These are phyloP conservation scores for Arxiozyma telluris DNA, from an alignment of 1,139 yeast genomes.

Conservation along the genomic window DNA sequence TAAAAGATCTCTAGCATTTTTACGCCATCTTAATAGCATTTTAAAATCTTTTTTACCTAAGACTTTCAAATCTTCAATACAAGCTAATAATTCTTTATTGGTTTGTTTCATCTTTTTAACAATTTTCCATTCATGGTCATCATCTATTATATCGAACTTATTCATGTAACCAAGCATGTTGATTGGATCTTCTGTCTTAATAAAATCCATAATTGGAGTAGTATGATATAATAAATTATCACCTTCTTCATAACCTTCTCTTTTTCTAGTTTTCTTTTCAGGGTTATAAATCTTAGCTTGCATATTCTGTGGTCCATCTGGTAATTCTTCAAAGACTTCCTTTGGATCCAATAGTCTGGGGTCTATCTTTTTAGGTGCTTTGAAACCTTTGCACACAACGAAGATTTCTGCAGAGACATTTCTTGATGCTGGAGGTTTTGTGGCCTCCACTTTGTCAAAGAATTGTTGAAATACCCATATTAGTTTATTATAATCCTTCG, in stretches of 20 bases:
- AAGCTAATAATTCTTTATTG: conserved; percentile 67
- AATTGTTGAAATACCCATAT: conserved; percentile 97
- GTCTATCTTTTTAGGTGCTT: conserved; percentile 91
- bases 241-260: conserved; percentile 97
- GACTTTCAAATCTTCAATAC: conserved; percentile 85
- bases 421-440: conserved; percentile 98
- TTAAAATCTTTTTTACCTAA: conserved; percentile 92
- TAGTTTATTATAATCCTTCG: conserved; percentile 92
- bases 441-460: conserved; percentile 93
- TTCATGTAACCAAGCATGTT: conserved; percentile 68
- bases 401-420: conserved; percentile 98
- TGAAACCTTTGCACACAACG: conserved; percentile 91
- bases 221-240: conserved; percentile 72
- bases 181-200: conserved; percentile 74
- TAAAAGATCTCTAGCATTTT: conserved; percentile 69
- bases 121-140: conserved; percentile 63
- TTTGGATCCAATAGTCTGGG: conserved; percentile 86
- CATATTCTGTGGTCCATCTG: conserved; percentile 66
- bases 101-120: conserved; percentile 66
- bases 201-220: conserved; percentile 68
- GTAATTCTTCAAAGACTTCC: conserved; percentile 88
- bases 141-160: conserved; percentile 50
- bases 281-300: conserved; percentile 93
- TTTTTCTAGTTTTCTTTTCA: conserved; percentile 77
- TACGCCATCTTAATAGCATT: conserved; percentile 74